phyloP scores from a whole-genome alignment of 2,329 filamentous ascomycete genomes.

The Colletotrichum paranaense region DNA sequence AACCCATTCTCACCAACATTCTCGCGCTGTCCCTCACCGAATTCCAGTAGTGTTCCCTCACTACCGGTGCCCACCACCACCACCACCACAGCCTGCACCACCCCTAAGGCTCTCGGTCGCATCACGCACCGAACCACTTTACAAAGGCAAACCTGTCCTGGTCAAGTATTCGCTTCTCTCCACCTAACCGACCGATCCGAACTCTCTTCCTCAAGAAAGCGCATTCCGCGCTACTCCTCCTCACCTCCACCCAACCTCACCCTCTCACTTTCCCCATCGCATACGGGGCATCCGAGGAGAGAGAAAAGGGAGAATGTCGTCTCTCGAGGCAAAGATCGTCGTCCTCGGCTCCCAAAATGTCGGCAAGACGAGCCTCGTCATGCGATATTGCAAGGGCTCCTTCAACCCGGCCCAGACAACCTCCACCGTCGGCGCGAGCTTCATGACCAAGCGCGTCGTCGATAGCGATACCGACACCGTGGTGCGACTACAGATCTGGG shows the following conservation, averaged over 20 bases:
- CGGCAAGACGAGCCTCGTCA: slow-evolving; percentile 82
- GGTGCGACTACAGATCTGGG: slow-evolving; percentile 95
- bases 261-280: too few species aligned
- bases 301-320: slow-evolving; percentile 54
- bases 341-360: slow-evolving; percentile 84
- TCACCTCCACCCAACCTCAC: too few species aligned
- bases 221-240: too few species aligned
- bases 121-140: too few species aligned
- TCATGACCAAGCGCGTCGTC: slow-evolving; percentile 82
- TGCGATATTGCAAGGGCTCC: slow-evolving; percentile 79
- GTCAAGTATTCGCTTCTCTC: too few species aligned
- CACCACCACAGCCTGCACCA: too few species aligned
- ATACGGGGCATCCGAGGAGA: not conserved
- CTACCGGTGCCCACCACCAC: not conserved
- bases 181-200: too few species aligned
- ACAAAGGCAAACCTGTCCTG: too few species aligned
- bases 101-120: too few species aligned
- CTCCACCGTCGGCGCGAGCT: slow-evolving; percentile 83
- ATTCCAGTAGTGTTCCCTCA: not conserved
- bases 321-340: slow-evolving; percentile 84
- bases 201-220: too few species aligned
- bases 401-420: slow-evolving; percentile 74
- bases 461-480: slow-evolving; percentile 88
- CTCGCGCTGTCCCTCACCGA: not conserved
- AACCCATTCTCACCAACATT: slow-evolving; percentile 12